phyloP scores from a whole-genome alignment of 1,284 basidiomycete species.

The Microbotryomycetes sp. region DNA sequence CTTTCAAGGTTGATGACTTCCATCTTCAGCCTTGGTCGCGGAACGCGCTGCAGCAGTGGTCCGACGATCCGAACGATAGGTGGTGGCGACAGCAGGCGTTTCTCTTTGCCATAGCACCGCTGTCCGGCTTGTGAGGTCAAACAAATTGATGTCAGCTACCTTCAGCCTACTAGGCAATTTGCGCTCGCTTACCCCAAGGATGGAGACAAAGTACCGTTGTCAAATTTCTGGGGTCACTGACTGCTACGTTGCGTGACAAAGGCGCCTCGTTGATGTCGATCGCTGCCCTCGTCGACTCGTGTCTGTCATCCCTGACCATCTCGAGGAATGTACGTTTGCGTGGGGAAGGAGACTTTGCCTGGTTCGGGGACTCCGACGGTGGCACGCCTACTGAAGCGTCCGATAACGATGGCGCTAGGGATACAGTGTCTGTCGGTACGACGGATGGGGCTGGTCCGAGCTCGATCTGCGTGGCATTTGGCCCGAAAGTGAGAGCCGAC shows the following conservation, averaged over 20 bases:
- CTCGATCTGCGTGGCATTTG: not conserved
- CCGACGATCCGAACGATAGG: constrained; percentile 81
- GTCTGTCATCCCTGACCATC: not conserved
- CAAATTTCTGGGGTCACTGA: not conserved
- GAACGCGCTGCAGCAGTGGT: constrained; percentile 66
- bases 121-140: constrained; percentile 57
- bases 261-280: not conserved
- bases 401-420: not conserved
- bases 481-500: too few species aligned
- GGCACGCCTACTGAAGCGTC: not conserved
- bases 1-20: constrained; percentile 56
- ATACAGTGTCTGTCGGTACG: too few species aligned
- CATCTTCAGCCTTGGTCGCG: constrained; percentile 59
- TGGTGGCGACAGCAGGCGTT: constrained; percentile 81
- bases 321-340: not conserved
- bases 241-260: not conserved
- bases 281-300: not conserved
- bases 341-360: not conserved
- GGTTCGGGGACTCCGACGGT: not conserved
- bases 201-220: constrained; percentile 2
- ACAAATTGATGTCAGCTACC: not conserved
- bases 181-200: not conserved
- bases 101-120: constrained; percentile 86
- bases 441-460: not conserved
- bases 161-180: not conserved